Conservation (phyloP, 345 rosid species). For the Dipteronia sinensis region DNA sequence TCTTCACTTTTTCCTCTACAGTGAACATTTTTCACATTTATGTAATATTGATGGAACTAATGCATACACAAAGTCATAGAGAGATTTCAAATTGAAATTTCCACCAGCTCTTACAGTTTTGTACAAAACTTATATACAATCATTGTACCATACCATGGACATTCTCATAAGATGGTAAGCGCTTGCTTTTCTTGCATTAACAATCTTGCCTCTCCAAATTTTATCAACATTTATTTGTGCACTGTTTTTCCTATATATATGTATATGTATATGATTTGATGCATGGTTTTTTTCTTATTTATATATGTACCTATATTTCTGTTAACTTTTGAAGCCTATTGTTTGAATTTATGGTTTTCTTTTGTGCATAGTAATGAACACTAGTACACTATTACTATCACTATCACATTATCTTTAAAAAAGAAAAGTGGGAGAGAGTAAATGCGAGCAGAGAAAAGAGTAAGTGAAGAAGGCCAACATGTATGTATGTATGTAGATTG, state of each 20-base stretch:
- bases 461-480: background rate
- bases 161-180: too few relatives aligned
- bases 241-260: background rate
- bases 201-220: background rate
- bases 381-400: background rate
- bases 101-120: too few relatives aligned
- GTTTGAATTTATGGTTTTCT: background rate
- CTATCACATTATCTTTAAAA: conserved; percentile 11
- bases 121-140: too few relatives aligned
- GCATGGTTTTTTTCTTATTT: background rate
- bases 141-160: background rate
- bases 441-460: conserved; percentile 18
- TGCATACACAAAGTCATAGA: background rate
- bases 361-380: background rate
- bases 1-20: conserved; percentile 19
- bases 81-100: background rate
- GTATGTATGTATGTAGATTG: conserved; percentile 4
- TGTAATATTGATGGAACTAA: conserved; percentile 22
- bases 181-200: background rate
- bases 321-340: background rate
- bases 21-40: conserved; percentile 24
- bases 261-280: background rate
- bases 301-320: background rate
- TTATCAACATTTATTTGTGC: background rate
- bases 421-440: conserved; percentile 35